Conservation (phyloP, 176 grass and related monocot genomes). For the Oryza punctata region DNA sequence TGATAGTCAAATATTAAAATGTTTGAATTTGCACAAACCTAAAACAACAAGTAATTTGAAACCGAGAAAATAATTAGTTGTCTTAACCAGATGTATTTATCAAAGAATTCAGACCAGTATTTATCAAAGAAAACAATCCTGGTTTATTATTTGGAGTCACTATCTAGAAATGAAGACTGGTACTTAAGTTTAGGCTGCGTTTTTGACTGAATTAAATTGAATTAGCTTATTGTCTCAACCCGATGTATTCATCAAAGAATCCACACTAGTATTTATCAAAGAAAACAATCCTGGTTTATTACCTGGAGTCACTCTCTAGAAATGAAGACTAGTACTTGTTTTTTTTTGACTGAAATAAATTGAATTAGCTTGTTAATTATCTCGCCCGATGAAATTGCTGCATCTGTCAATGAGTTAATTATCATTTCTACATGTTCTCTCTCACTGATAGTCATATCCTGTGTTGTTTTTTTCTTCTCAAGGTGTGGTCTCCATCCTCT, state of each 20-base stretch:
- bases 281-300: not conserved
- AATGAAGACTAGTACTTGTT: too few species aligned
- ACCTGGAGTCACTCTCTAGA: not conserved
- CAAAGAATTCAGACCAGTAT: not conserved
- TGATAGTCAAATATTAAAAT: too few species aligned
- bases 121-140: not conserved
- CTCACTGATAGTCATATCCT: not conserved
- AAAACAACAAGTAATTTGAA: too few species aligned
- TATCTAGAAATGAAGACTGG: not conserved
- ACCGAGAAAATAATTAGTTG: not conserved
- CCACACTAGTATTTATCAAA: not conserved
- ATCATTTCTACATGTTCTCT: not conserved
- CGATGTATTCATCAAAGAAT: not conserved
- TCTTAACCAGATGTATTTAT: not conserved
- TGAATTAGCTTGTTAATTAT: not conserved
- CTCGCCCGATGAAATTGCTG: not conserved
- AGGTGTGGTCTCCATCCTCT: not conserved
- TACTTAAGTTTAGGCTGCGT: not conserved
- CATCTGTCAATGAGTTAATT: not conserved
- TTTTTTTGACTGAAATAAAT: not conserved
- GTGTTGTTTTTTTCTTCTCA: not conserved
- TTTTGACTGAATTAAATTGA: not conserved
- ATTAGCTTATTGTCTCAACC: not conserved
- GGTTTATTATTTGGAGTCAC: not conserved
- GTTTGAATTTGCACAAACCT: too few species aligned